phyloP scores from a whole-genome alignment of 1,139 yeast genomes.

The Wickerhamomyces sp. region DNA sequence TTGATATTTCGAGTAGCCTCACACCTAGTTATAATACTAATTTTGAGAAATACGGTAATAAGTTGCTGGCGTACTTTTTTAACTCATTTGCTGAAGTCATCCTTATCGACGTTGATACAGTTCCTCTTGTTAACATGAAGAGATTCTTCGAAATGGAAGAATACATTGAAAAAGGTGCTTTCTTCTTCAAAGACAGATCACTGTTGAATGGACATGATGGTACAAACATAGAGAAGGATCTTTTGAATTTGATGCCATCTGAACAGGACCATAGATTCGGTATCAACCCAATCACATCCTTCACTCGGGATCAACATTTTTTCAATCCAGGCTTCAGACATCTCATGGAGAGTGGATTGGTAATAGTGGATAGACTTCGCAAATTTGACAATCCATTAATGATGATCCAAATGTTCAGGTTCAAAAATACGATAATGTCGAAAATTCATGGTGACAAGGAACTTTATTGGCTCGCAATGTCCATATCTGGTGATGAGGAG shows the following conservation, averaged over 20 bases:
- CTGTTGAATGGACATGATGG: conserved; percentile 32
- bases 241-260: conserved; percentile 37
- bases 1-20: conserved; percentile 36
- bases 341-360: conserved; percentile 50
- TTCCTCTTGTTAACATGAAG: conserved; percentile 34
- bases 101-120: conserved; percentile 48
- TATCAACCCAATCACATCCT: conserved; percentile 28
- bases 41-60: conserved; percentile 41
- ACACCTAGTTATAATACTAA: conserved; percentile 25
- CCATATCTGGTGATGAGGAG: conserved; percentile 46
- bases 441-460: conserved; percentile 62
- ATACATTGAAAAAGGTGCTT: conserved; percentile 36
- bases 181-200: conserved; percentile 44
- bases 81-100: conserved; percentile 46
- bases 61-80: conserved; percentile 44
- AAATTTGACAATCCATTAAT: conserved; percentile 41
- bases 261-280: conserved; percentile 29
- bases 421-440: conserved; percentile 32
- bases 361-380: conserved; percentile 35
- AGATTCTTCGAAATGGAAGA: conserved; percentile 35
- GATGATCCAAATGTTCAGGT: conserved; percentile 38
- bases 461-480: conserved; percentile 56
- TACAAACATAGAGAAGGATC: conserved; percentile 25
- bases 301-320: conserved; percentile 29
- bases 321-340: conserved; percentile 33